Conservation (phyloP, 306 rosid genomes). For the Dalbergia cochinchinensis region DNA sequence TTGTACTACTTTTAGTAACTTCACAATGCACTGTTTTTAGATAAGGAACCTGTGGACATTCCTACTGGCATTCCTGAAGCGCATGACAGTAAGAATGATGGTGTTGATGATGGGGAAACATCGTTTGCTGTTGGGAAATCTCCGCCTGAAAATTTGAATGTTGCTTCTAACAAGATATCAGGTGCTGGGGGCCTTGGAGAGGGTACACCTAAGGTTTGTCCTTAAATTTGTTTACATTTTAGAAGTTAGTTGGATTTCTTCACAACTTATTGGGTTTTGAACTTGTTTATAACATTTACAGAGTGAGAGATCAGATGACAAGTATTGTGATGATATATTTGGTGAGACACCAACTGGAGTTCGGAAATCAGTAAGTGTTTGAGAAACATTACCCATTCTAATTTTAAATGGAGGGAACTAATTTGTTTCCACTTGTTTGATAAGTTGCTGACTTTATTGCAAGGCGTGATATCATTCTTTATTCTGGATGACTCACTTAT, state of each 20-base stretch:
- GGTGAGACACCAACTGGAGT: conserved; percentile 99
- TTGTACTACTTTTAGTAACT: conserved; percentile 19
- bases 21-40: conserved; percentile 45
- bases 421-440: neutral
- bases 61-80: conserved; percentile 55
- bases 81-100: conserved; percentile 52
- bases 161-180: conserved; percentile 53
- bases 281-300: conserved; percentile 49
- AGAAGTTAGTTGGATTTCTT: neutral
- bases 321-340: conserved; percentile 92
- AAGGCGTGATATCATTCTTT: conserved; percentile 8
- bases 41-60: conserved; percentile 50
- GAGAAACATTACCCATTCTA: neutral
- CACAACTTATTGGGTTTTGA: conserved; percentile 39
- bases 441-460: conserved; percentile 14
- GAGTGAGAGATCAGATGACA: conserved; percentile 87
- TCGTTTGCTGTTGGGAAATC: conserved; percentile 77
- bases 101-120: conserved; percentile 57
- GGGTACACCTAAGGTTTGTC: conserved; percentile 88
- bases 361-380: conserved; percentile 72
- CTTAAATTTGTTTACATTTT: neutral
- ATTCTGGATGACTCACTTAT: neutral
- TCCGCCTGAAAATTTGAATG: conserved; percentile 66
- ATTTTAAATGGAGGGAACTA: neutral
- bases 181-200: conserved; percentile 79